Conservation (phyloP, 805 yeast genomes). For the Clavispora santaluciae region DNA sequence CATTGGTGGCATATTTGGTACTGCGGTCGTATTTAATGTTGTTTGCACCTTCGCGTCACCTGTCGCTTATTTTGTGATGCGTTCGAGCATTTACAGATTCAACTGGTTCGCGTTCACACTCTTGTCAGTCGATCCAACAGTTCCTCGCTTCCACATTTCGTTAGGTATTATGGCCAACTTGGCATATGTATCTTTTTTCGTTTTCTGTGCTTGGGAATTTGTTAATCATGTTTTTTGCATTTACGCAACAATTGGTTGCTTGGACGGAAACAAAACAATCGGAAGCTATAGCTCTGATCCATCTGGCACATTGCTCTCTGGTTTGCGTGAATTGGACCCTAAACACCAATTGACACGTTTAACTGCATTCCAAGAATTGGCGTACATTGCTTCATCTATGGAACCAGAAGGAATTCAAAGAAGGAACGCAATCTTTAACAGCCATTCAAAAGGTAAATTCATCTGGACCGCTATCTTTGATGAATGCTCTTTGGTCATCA, state of each 20-base stretch:
- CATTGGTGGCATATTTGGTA: constrained; percentile 29
- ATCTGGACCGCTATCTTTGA: constrained; percentile 57
- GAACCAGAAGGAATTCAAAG: constrained; percentile 34
- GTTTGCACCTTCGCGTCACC: constrained; percentile 30
- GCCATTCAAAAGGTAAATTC: constrained; percentile 40
- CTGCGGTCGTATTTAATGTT: constrained; percentile 30
- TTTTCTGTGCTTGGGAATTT: constrained; percentile 47
- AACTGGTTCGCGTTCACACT: constrained; percentile 25
- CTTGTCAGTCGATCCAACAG: constrained; percentile 30
- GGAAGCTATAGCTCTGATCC: constrained; percentile 58
- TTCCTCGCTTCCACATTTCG: constrained; percentile 31
- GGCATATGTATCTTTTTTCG: constrained; percentile 28
- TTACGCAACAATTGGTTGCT: constrained; percentile 66
- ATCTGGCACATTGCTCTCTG: constrained; percentile 57
- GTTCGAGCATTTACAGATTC: constrained; percentile 39
- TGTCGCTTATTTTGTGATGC: constrained; percentile 34
- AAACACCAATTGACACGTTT: constrained; percentile 34
- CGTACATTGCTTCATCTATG: constrained; percentile 52
- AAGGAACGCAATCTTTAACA: constrained; percentile 51
- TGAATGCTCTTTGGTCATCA: constrained; percentile 55
- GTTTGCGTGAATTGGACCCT: constrained; percentile 49
- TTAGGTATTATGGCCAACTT: constrained; percentile 23
- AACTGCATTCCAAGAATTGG: constrained; percentile 74
- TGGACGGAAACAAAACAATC: constrained; percentile 60
- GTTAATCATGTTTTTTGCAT: constrained; percentile 56